Percentiles rank a stretch among this genome's conserved stretches.
Evolutionary conservation across 495 filamentous ascomycete genomes (phyloP).

Genomic region (Tuber umbilicatum): DNA sequence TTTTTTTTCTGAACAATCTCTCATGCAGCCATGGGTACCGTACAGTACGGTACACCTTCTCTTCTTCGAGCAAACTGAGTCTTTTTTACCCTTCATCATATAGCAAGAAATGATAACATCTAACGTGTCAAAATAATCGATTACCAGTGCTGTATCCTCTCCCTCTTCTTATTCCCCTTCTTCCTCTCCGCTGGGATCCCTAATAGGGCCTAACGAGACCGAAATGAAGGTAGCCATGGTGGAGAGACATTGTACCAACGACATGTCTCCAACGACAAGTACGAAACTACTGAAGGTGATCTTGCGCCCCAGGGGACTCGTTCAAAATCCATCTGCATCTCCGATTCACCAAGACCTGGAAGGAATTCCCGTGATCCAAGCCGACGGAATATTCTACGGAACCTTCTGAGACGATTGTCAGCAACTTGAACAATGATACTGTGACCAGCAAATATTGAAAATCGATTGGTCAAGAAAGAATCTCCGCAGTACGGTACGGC

Average conservation of each 20-base stretch:
- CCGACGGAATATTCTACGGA: not conserved
- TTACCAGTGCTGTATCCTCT: not conserved
- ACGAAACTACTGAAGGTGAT: not conserved
- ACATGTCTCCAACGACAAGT: not conserved
- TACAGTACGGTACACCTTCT: not conserved
- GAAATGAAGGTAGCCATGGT: not conserved
- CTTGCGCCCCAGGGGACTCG: not conserved
- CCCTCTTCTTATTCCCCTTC: not conserved
- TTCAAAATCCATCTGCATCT: constrained; percentile 1
- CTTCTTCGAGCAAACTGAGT: not conserved
- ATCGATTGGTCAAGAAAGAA: not conserved
- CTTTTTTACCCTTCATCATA: not conserved
- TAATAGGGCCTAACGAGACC: not conserved
- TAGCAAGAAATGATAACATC: not conserved
- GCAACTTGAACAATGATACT: not conserved
- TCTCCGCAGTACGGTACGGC: not conserved
- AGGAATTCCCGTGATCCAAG: not conserved
- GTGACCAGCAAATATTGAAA: not conserved
- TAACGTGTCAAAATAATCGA: not conserved
- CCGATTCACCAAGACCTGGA: not conserved
- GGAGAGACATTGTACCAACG: not conserved
- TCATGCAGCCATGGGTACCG: not conserved
- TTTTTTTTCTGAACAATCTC: constrained; percentile 8
- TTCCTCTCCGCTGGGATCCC: not conserved
- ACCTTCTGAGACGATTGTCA: not conserved